phyloP scores from a whole-genome alignment of 306 rosid genomes.

The Castanopsis chinensis region DNA sequence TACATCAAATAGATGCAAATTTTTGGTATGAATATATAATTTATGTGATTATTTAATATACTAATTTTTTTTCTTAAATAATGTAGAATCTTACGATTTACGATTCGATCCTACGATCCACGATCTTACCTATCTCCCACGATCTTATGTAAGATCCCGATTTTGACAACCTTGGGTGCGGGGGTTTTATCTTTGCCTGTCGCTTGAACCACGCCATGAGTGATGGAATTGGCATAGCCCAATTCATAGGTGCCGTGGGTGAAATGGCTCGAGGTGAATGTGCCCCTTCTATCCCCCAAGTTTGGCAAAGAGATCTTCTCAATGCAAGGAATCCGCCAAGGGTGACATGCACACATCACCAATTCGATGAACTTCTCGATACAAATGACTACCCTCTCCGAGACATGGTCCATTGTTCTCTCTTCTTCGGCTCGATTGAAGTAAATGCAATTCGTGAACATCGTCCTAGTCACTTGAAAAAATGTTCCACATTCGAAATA shows the following conservation, averaged over 20 bases:
- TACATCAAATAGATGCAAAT: no score
- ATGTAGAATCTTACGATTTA: no score
- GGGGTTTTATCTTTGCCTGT: constrained; percentile 47
- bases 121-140: no score
- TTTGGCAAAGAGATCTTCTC: constrained; percentile 45
- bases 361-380: constrained; percentile 40
- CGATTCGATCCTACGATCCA: no score
- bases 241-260: constrained; percentile 47
- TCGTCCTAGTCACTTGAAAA: constrained; percentile 19
- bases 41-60: no score
- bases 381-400: constrained; percentile 46
- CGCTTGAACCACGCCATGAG: constrained; percentile 55
- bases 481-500: constrained; percentile 41
- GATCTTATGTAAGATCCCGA: no score
- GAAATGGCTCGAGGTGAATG: constrained; percentile 44
- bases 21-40: no score
- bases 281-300: constrained; percentile 26
- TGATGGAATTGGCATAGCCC: constrained; percentile 44
- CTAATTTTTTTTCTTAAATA: no score
- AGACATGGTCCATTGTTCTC: constrained; percentile 49
- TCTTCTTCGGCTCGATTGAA: constrained; percentile 46
- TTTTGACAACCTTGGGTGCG: no score
- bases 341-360: constrained; percentile 40
- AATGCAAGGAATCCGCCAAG: constrained; percentile 44
- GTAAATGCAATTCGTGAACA: constrained; percentile 37